These are phyloP conservation scores for Hanseniaspora sp. DNA, from an alignment of 1,139 yeast genomes.

Conservation along the genomic window DNA sequence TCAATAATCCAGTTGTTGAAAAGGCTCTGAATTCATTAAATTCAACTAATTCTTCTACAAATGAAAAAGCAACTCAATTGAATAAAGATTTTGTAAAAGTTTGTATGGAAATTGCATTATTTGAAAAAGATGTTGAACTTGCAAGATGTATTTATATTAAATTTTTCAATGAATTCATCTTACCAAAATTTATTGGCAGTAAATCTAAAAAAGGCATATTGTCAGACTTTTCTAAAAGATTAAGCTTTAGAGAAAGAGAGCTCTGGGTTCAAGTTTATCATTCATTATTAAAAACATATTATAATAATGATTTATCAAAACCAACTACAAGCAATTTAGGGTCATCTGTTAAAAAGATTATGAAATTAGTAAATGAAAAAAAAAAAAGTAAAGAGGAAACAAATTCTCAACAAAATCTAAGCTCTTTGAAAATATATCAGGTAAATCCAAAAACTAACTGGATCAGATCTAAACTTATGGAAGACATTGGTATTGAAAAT, in stretches of 20 bases:
- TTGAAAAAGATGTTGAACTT: slow-evolving; percentile 11
- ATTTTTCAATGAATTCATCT: neutral
- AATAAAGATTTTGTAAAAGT: slow-evolving; percentile 6
- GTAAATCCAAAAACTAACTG: slow-evolving; percentile 1
- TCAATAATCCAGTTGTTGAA: neutral
- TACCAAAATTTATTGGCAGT: neutral
- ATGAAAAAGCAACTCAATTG: neutral
- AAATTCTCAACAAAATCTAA: neutral
- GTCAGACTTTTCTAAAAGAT: neutral
- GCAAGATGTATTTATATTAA: slow-evolving; percentile 5
- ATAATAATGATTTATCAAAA: neutral
- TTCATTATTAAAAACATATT: slow-evolving; percentile 1
- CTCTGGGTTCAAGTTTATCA: slow-evolving; percentile 6
- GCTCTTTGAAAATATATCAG: neutral
- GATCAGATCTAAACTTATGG: slow-evolving; percentile 4
- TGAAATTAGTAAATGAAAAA: neutral
- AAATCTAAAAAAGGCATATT: neutral
- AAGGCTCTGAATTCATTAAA: neutral
- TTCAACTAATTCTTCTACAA: neutral
- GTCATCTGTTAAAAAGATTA: neutral
- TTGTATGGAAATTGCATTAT: slow-evolving; percentile 1
- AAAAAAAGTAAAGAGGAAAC: neutral
- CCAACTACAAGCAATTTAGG: neutral
- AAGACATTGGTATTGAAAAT: neutral
- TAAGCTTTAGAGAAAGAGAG: slow-evolving; percentile 3